These are phyloP conservation scores for Posidonia oceanica DNA, from an alignment of 116 monocot genomes.

Conservation along the genomic window DNA sequence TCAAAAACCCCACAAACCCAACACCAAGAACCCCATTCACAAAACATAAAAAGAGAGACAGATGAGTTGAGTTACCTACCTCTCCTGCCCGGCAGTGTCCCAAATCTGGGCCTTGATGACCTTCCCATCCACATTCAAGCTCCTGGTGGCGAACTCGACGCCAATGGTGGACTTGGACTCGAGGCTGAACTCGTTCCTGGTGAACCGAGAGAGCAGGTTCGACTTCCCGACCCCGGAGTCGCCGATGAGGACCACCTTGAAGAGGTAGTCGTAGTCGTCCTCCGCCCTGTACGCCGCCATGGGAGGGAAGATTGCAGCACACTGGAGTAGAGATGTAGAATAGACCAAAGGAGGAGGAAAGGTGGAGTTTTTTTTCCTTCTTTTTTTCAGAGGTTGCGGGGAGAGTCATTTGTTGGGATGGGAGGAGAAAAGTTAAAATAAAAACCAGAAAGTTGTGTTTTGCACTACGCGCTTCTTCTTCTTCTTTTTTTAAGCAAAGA, in stretches of 20 bases:
- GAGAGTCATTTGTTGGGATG: too few relatives aligned
- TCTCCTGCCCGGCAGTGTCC: conserved; percentile 84
- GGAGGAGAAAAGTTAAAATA: too few relatives aligned
- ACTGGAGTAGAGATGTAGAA: too few relatives aligned
- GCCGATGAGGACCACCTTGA: conserved; percentile 34
- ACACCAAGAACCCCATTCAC: too few relatives aligned
- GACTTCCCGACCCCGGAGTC: conserved; percentile 55
- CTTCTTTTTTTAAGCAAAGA: too few relatives aligned
- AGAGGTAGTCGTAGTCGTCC: conserved; percentile 27
- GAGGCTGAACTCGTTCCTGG: conserved; percentile 63
- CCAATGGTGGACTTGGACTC: conserved; percentile 66
- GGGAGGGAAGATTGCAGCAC: too few relatives aligned
- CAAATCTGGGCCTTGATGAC: conserved; percentile 85
- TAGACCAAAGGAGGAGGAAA: too few relatives aligned
- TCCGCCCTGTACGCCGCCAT: conserved; percentile 6
- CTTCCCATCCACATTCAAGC: conserved; percentile 53
- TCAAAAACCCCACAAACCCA: too few relatives aligned
- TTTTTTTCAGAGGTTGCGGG: too few relatives aligned
- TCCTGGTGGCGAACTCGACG: conserved; percentile 59
- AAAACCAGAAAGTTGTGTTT: too few relatives aligned
- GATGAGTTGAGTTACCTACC: conserved; percentile 14
- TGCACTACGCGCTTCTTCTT: too few relatives aligned
- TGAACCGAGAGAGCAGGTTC: conserved; percentile 59
- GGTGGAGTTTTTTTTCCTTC: too few relatives aligned
- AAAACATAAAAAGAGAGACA: neutral